Percentiles rank a stretch among this genome's conserved stretches.
Evolutionary conservation across 2,329 filamentous ascomycete species (phyloP).

Genomic region (Fusarium hostae): DNA sequence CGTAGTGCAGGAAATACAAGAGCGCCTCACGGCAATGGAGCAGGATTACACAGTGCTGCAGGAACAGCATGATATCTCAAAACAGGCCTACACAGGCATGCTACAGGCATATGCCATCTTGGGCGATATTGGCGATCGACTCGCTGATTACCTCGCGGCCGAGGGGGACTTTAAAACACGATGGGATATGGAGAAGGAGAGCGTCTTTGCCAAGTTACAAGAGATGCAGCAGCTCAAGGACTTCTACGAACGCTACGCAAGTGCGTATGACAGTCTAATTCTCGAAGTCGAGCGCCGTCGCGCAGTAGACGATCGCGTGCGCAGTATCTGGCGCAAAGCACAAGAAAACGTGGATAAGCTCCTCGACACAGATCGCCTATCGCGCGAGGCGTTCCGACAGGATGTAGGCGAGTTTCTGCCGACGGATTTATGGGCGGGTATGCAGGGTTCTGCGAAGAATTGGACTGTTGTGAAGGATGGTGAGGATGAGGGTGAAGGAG

Average conservation of each 20-base stretch:
- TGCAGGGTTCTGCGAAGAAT: constrained; percentile 68
- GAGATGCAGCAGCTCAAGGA: constrained; percentile 81
- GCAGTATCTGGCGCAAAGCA: constrained; percentile 80
- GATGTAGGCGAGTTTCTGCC: constrained; percentile 90
- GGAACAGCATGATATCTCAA: constrained; percentile 66
- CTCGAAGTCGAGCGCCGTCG: constrained; percentile 84
- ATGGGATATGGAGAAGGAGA: constrained; percentile 80
- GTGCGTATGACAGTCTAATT: constrained; percentile 85
- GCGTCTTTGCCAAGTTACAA: constrained; percentile 73
- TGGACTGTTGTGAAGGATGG: constrained; percentile 59
- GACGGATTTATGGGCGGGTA: constrained; percentile 85
- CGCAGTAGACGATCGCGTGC: constrained; percentile 77
- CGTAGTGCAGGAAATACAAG: constrained; percentile 76
- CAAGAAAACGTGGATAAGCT: constrained; percentile 80
- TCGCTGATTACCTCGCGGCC: constrained; percentile 73
- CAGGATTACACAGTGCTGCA: constrained; percentile 71
- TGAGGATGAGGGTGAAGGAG: constrained; percentile 41
- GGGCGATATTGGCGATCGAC: constrained; percentile 72
- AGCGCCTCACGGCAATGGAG: constrained; percentile 82
- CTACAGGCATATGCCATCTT: constrained; percentile 73
- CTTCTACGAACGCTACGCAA: constrained; percentile 90
- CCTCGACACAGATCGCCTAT: constrained; percentile 75
- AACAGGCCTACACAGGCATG: constrained; percentile 65
- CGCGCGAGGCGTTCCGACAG: constrained; percentile 80
- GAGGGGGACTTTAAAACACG: constrained; percentile 70